Base-by-base conservation (phyloP, 768 basidiomycete genomes). In the Thelephora aurantiotincta region DNA sequence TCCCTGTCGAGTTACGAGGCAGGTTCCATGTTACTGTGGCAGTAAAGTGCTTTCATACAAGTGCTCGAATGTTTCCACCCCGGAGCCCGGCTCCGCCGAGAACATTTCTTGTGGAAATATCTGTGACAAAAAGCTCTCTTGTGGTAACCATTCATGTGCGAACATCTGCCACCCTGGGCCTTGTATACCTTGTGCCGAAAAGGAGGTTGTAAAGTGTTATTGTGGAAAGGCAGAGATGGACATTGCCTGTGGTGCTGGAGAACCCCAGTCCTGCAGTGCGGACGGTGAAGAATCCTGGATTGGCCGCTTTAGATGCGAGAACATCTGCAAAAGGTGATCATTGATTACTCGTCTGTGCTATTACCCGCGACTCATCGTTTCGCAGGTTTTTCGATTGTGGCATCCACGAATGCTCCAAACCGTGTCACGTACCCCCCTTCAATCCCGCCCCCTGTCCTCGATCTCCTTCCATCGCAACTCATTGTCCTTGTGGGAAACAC, bases 401-500 rank as follows among this genome's bases (percentile, higher is more conserved):
- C 2, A 59, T 69, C 5, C 96, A 99, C 57, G 60, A 56, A 18
- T 97, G 94, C 61, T 53, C 72, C 51, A 74, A 79, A 57, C 60
- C 69, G 6, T 97, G 93, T 55, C 93, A 97, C 60, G 75, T 85
- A 1, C 81, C 82, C 1, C 77, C 78, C 1, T 60, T 68, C 5
- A 60, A 54, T 5, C 70, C 82, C 0, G 67, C 75, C 0, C 60
- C 64, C 0, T 96, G 91, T 58, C 91, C 92, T 1, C 69, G 69
- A 22, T 82, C 87, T 0, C 91, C 92, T 0, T 64, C 67, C 0
- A 57, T 70, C 11, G 67, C 93, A 26, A 72, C 71, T 0, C 75
- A 75, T 23, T 97, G 94, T 58, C 87, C 91, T 0, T 99, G 96
- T 52, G 90, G 89, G 11, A 75, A 77, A 46, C 71, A 67, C 41